A percentile compares a stretch with the other conserved stretches of the same genome.
Conservation (phyloP, 75 land plant species). For the Adiantum capillusveneris region DNA sequence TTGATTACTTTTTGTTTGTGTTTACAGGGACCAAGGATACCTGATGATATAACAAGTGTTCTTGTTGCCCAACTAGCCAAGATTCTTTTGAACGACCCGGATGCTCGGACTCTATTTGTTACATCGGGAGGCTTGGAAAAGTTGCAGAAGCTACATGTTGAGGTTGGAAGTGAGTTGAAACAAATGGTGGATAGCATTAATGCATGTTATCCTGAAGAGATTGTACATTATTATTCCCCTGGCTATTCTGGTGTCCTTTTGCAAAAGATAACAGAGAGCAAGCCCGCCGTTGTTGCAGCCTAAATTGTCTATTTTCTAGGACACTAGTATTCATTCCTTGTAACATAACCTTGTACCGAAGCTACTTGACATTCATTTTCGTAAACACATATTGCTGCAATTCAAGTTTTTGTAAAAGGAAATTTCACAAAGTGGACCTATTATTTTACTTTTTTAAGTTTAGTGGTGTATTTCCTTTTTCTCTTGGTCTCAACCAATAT, state of each 20-base stretch:
- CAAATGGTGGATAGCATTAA: constrained; percentile 19
- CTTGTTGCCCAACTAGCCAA: constrained; percentile 20
- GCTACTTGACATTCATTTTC: too few species aligned
- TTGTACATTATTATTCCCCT: constrained; percentile 33
- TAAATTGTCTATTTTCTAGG: too few species aligned
- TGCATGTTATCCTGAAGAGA: constrained; percentile 18
- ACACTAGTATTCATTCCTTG: too few species aligned
- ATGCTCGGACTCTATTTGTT: constrained; percentile 25
- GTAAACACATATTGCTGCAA: too few species aligned
- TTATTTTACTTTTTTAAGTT: too few species aligned
- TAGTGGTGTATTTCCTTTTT: too few species aligned
- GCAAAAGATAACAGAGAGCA: not conserved
- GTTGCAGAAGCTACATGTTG: constrained; percentile 14
- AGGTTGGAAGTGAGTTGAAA: constrained; percentile 9
- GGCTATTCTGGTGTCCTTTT: constrained; percentile 3
- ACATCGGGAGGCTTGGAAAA: constrained; percentile 31
- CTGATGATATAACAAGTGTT: constrained; percentile 16
- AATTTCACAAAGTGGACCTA: too few species aligned
- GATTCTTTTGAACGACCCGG: constrained; percentile 17
- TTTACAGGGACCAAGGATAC: constrained; percentile 26
- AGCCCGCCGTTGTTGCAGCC: too few species aligned
- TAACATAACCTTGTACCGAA: too few species aligned
- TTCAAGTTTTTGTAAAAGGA: too few species aligned
- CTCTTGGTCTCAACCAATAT: too few species aligned
- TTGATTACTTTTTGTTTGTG: not conserved